Evolutionary conservation across 768 basidiomycete genomes (phyloP).

Genomic region (Leccinum truebloodii): DNA sequence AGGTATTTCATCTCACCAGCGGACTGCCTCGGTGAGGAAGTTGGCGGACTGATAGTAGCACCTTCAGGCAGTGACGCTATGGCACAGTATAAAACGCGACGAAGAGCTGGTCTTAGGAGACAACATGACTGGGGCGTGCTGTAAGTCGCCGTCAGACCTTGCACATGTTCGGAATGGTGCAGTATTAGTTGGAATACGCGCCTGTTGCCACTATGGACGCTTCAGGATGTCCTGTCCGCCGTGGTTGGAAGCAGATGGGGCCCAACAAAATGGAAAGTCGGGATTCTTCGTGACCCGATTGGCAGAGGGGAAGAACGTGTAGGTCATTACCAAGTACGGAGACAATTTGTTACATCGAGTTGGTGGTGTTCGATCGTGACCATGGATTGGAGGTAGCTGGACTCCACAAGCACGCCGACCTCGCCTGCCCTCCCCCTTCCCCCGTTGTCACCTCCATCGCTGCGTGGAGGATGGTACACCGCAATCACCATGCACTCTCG

Average conservation of each 20-base stretch:
- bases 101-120: neutral
- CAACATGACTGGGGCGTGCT: neutral
- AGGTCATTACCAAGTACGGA: neutral
- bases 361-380: neutral
- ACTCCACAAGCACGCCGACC: neutral
- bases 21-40: neutral
- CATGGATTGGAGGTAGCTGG: slow-evolving; percentile 1
- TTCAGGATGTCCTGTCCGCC: neutral
- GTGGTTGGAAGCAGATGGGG: neutral
- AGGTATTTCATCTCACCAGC: slow-evolving; percentile 8
- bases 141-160: neutral
- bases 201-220: neutral
- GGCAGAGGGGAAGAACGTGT: neutral
- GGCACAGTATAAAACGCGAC: neutral
- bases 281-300: neutral
- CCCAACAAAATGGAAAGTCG: neutral
- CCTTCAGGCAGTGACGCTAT: neutral
- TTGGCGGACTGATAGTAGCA: neutral
- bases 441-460: neutral
- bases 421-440: neutral
- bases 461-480: neutral
- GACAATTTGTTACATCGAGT: neutral
- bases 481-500: neutral
- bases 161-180: neutral
- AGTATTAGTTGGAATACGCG: neutral